phyloP scores from a whole-genome alignment of 192 early-diverging fungal genomes.

The Phycomyces blakesleeanus region DNA sequence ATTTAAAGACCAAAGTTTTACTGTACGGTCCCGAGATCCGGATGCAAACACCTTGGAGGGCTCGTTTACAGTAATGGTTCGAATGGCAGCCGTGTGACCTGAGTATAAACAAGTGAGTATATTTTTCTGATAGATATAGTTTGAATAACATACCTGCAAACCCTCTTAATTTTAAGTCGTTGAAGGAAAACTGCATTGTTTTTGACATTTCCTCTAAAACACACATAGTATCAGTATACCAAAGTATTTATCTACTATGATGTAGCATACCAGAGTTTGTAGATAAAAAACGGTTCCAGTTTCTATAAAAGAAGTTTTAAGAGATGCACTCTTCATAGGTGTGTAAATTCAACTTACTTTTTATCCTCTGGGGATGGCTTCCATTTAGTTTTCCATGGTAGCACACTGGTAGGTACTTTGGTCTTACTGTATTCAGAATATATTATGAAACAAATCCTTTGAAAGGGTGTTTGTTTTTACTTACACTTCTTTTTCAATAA shows the following conservation, averaged over 20 bases:
- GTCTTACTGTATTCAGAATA: not conserved
- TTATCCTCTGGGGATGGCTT: conserved; percentile 38
- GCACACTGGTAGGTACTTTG: conserved; percentile 29
- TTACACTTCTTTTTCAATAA: conserved; percentile 7
- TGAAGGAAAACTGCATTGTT: conserved; percentile 60
- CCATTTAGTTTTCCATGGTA: conserved; percentile 41
- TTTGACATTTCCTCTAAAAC: conserved; percentile 59
- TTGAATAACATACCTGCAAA: conserved; percentile 39
- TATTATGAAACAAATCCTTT: not conserved
- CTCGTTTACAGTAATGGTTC: conserved; percentile 51
- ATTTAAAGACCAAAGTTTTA: conserved; percentile 63
- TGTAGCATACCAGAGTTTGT: conserved; percentile 47
- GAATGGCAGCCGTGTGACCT: conserved; percentile 52
- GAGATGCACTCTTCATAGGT: too few species aligned
- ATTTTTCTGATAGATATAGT: too few species aligned
- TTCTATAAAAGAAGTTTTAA: conserved; percentile 28
- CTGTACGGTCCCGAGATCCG: conserved; percentile 57
- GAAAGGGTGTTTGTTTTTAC: not conserved
- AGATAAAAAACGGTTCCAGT: conserved; percentile 59
- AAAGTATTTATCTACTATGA: not conserved
- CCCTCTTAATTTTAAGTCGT: conserved; percentile 56
- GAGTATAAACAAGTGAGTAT: not conserved
- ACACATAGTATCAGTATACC: not conserved
- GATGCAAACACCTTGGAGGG: conserved; percentile 50
- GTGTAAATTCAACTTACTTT: conserved; percentile 18